Conservation (phyloP, 352 stramenopile species). For the Phytopythium chamaehyphon region DNA sequence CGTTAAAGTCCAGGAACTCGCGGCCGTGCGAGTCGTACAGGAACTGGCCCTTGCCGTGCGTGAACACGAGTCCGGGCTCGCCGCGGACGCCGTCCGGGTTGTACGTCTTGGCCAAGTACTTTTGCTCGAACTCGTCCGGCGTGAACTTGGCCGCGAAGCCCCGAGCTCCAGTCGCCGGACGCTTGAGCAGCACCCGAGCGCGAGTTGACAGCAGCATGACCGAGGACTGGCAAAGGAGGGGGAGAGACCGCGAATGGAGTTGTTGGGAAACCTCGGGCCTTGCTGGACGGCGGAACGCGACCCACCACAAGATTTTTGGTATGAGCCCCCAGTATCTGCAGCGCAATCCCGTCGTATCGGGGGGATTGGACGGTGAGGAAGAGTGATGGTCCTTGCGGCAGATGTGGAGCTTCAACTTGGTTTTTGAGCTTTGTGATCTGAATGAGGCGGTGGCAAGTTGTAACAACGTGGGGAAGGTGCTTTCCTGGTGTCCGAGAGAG, state of each 20-base stretch:
- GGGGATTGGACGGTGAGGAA: not conserved
- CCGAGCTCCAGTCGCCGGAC: conserved; percentile 7
- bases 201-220: conserved; percentile 1
- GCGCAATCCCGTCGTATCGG: not conserved
- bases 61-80: conserved; percentile 66
- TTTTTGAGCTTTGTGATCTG: too few species aligned
- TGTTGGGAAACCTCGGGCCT: too few species aligned
- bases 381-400: not conserved
- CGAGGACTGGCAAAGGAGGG: not conserved
- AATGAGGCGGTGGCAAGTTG: too few species aligned
- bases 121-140: conserved; percentile 63
- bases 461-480: too few species aligned
- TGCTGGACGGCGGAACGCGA: too few species aligned
- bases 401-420: too few species aligned
- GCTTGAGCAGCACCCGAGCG: conserved; percentile 4
- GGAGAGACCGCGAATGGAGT: not conserved
- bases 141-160: conserved; percentile 31
- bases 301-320: too few species aligned
- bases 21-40: conserved; percentile 86
- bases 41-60: conserved; percentile 88
- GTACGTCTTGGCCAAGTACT: conserved; percentile 85
- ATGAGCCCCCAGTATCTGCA: too few species aligned
- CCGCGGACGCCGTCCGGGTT: conserved; percentile 69
- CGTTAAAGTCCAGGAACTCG: conserved; percentile 92
- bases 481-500: too few species aligned